Evolutionary conservation across 768 basidiomycete genomes (phyloP), one percentile per base, ranked within the genome.

Genomic region (Daedaleopsis sinensis): DNA sequence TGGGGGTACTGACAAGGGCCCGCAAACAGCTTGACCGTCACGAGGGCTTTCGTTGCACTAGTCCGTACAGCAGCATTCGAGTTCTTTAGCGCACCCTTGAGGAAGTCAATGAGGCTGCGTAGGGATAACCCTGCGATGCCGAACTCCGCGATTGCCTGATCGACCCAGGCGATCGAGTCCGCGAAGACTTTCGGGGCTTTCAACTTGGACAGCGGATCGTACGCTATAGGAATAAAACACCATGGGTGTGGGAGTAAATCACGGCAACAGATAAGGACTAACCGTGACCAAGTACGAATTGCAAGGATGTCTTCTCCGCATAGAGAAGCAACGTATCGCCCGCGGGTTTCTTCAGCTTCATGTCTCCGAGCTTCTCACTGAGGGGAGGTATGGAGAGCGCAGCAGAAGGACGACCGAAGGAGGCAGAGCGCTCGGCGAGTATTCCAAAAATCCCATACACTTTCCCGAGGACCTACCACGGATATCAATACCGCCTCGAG

Each of bases 141-240:
- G 72, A 99, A 99, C 58, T 98, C 97, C 18, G 79, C 80, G 36
- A 99, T 75, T 9, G 91, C 89, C 37, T 86, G 83, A 60, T 94
- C 94, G 59, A 97, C 84, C 95, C 96, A 98, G 24, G 80, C 76
- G 50, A 96, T 75, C 2, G 95, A 89, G 71, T 99, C 97, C 0
- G 95, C 93, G 37, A 98, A 82, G 46, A 94, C 93, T 76, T 98
- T 99, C 0, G 97, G 96, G 3, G 97, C 96, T 72, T 99, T 99
- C 72, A 95, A 94, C 75, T 96, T 97, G 32, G 85, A 84, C 68
- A 99, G 77, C 0, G 96, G 91, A 23, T 98, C 97, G 71, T 97
- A 99, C 0, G 88, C 97, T 58, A 70, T 39, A 3, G 36, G 18
- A 15, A 59, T n/a, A n/a, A 12, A 59, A 24, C 5, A 27, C 27